A percentile compares a stretch with the other conserved stretches of the same genome.
Evolutionary conservation across 1,139 yeast genomes (phyloP).

Genomic region (Kodamaea fungicola): DNA sequence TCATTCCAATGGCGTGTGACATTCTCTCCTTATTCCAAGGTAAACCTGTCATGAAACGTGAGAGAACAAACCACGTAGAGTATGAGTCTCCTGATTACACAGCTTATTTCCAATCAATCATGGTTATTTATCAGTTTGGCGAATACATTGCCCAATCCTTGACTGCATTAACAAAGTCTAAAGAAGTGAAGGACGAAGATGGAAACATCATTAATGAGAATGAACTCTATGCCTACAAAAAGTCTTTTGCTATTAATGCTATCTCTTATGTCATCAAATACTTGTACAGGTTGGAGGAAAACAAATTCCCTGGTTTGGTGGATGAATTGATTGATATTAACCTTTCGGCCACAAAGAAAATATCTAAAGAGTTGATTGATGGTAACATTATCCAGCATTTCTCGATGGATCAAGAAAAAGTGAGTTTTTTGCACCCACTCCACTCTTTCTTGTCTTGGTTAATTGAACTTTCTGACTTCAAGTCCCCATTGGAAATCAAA

Average conservation of each 20-base stretch:
- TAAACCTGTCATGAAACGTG: constrained; percentile 70
- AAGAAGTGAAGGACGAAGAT: constrained; percentile 1
- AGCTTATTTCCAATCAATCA: constrained; percentile 73
- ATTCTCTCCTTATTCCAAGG: constrained; percentile 75
- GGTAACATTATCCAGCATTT: constrained; percentile 22
- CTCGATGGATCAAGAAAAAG: constrained; percentile 37
- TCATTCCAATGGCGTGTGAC: constrained; percentile 56
- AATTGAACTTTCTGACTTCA: constrained; percentile 49
- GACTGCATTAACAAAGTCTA: constrained; percentile 19
- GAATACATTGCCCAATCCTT: constrained; percentile 55
- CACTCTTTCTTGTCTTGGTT: constrained; percentile 74
- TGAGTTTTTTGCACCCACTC: constrained; percentile 77
- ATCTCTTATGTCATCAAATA: constrained; percentile 30
- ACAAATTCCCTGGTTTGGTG: constrained; percentile 25
- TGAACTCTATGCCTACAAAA: constrained; percentile 12
- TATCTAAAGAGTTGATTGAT: constrained; percentile 21
- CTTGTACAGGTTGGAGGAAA: constrained; percentile 28
- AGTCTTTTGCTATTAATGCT: constrained; percentile 24
- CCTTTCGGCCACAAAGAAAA: constrained; percentile 13
- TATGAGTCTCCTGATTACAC: constrained; percentile 88
- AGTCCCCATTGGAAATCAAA: constrained; percentile 20
- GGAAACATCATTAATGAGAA: constrained; percentile 9
- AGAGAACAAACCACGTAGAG: constrained; percentile 80
- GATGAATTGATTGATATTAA: constrained; percentile 31
- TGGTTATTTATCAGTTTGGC: constrained; percentile 62